These are phyloP conservation scores for Kuraishia molischiana DNA, from an alignment of 805 yeast genomes.

Conservation along the genomic window DNA sequence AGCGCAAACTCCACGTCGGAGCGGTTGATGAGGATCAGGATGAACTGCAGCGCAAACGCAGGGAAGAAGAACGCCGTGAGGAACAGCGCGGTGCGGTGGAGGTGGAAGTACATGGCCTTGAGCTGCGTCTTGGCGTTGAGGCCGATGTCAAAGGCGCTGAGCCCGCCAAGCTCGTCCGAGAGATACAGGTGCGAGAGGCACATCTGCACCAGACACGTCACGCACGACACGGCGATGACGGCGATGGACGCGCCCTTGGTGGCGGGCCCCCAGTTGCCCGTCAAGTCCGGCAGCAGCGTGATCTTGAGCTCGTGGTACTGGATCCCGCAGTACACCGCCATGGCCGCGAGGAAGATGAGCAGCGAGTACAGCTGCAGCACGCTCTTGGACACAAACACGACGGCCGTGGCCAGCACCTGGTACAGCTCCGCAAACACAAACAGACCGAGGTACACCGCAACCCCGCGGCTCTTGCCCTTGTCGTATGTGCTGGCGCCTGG, in stretches of 20 bases:
- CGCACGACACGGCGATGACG: constrained; percentile 23
- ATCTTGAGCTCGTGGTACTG: constrained; percentile 26
- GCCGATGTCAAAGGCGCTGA: constrained; percentile 27
- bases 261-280: constrained; percentile 19
- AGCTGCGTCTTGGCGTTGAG: constrained; percentile 21
- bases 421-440: constrained; percentile 33
- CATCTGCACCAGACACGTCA: constrained; percentile 22
- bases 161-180: constrained; percentile 23
- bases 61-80: constrained; percentile 29
- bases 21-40: constrained; percentile 26
- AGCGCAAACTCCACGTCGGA: constrained; percentile 30
- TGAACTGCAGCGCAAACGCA: constrained; percentile 34
- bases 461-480: constrained; percentile 9
- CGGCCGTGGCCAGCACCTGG: constrained; percentile 25
- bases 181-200: constrained; percentile 16
- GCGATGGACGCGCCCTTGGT: constrained; percentile 28
- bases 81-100: constrained; percentile 23
- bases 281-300: constrained; percentile 11
- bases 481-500: constrained; percentile 19
- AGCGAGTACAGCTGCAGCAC: constrained; percentile 25
- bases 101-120: constrained; percentile 25
- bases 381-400: constrained; percentile 26
- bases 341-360: constrained; percentile 25
- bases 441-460: constrained; percentile 27
- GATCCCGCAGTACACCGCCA: constrained; percentile 34